phyloP scores from a whole-genome alignment of 2,329 filamentous ascomycete genomes.

The Claviceps pazoutovae region DNA sequence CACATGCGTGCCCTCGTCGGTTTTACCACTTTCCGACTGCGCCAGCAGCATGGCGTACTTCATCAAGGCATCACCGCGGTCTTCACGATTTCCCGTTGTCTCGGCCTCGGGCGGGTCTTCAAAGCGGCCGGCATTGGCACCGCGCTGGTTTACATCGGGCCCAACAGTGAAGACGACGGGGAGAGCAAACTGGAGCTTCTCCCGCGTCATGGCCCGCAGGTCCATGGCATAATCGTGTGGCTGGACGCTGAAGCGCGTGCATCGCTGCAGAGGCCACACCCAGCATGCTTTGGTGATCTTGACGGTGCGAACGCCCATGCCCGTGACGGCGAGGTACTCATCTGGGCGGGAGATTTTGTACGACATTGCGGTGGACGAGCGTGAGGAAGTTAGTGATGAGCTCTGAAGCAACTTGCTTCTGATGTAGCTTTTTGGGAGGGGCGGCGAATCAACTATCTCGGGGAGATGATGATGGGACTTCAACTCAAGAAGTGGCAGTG shows the following conservation, averaged over 20 bases:
- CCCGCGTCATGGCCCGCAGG: conserved; percentile 76
- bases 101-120: conserved; percentile 4
- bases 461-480: background rate
- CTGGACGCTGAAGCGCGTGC: conserved; percentile 47
- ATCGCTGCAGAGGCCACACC: conserved; percentile 58
- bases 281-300: conserved; percentile 67
- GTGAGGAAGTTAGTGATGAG: background rate
- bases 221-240: conserved; percentile 74
- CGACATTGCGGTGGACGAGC: conserved; percentile 27
- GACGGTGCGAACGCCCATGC: conserved; percentile 59
- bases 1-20: conserved; percentile 42
- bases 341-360: conserved; percentile 62
- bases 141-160: conserved; percentile 53
- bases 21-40: conserved; percentile 39
- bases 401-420: background rate
- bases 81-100: conserved; percentile 25
- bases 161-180: conserved; percentile 80
- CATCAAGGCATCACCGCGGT: conserved; percentile 49
- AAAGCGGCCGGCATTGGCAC: conserved; percentile 23
- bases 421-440: no score
- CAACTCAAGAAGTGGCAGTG: background rate
- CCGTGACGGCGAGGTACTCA: conserved; percentile 79
- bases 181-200: conserved; percentile 71
- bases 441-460: background rate
- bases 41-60: conserved; percentile 76